Evolutionary conservation across 2,329 filamentous ascomycete species (phyloP).

Genomic region (Aspergillus versicolor): DNA sequence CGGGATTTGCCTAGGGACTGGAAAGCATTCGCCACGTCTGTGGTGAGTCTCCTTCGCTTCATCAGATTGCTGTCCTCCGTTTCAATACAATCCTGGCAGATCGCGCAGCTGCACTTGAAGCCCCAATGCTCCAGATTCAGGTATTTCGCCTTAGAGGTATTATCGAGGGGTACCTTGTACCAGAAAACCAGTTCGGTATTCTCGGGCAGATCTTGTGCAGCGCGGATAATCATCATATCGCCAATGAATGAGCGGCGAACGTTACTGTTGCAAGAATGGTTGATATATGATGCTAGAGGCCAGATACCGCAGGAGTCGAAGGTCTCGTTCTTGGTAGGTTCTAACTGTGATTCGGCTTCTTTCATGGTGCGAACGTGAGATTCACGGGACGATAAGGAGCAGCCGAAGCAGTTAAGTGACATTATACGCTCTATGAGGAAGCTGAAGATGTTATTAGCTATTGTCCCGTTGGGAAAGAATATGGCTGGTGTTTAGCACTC

Average conservation of each 20-base stretch:
- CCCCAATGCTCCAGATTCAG: slow-evolving; percentile 21
- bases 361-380: background rate
- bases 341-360: background rate
- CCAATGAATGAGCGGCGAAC: slow-evolving; percentile 52
- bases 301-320: slow-evolving; percentile 47
- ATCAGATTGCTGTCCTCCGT: slow-evolving; percentile 6
- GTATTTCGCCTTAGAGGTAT: background rate
- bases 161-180: slow-evolving; percentile 33
- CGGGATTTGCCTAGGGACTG: no score
- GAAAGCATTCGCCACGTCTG: slow-evolving; percentile 2
- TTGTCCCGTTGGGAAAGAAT: no score
- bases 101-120: slow-evolving; percentile 23
- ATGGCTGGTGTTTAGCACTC: slow-evolving; percentile 22
- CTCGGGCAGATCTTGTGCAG: slow-evolving; percentile 42
- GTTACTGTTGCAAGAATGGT: slow-evolving; percentile 54
- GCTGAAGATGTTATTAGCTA: slow-evolving; percentile 24
- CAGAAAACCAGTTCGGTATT: slow-evolving; percentile 48
- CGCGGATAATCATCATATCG: slow-evolving; percentile 54
- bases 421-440: slow-evolving; percentile 50
- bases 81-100: slow-evolving; percentile 21
- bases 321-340: background rate
- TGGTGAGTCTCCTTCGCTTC: slow-evolving; percentile 14
- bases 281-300: slow-evolving; percentile 50
- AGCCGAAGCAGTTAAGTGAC: slow-evolving; percentile 47
- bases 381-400: slow-evolving; percentile 24